Evolutionary conservation across 495 filamentous ascomycete species (phyloP), one percentile per base, ranked within the genome.

Genomic region (Articulospora tetracladia): DNA sequence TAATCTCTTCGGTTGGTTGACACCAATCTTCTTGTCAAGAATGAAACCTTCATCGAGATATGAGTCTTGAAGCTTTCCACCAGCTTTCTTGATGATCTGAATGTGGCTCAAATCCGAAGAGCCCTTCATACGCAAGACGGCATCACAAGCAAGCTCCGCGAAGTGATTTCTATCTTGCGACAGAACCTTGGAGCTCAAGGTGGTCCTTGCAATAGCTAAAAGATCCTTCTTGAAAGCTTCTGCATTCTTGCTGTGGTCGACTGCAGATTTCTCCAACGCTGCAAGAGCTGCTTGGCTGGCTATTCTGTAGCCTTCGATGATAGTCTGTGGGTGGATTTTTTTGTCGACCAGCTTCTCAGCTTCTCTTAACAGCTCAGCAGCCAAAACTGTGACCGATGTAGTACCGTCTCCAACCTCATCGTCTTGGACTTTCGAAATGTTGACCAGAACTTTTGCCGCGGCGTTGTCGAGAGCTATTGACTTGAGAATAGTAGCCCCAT

Each of bases 401-500:
- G 94, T 98, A 11, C 94, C 94, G 68, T 98, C 94, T 65, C 94
- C 94, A 23, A 98, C 94, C 70, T 98, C 95, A 71, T 98, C 94
- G 69, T 98, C 94, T 72, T 98, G 94, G 2, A 98, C 94, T 77
- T 98, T 98, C 53, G 94, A 98, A 70, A 98, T 98, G 73, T 98
- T 98, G 64, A 98, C 94, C 48, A 98, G 83, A 1, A 93, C 90
- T 77, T 98, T 98, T 23, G 94, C 94, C 0, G 94, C 94, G 22
- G 94, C 94, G 73, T 98, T 98, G 72, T 98, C 94, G 67, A 98
- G 85, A n/a, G 94, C 95, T 75, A 98, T 98, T 15, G 93, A 88
- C 73, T 98, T 98, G 59, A 98, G 82, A 65, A 98, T 98, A 0
- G 94, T 98, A 56, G 94, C 94, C 66, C 94, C 94, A 76, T 98